These are phyloP conservation scores for Leccinum uliginosum DNA, from an alignment of 768 basidiomycete species.

Conservation along the genomic window DNA sequence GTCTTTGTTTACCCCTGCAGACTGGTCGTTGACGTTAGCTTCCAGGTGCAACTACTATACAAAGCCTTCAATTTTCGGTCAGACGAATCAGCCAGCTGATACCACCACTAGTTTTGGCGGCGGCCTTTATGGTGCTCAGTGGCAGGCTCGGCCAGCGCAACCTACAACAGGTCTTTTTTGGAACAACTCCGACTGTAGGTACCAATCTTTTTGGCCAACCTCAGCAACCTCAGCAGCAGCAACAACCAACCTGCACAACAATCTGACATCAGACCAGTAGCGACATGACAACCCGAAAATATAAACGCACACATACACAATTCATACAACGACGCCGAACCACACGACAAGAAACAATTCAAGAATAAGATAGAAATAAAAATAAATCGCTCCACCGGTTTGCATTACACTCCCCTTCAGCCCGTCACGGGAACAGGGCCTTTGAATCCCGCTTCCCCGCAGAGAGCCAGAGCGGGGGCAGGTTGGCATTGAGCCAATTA, in stretches of 20 bases:
- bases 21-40: not conserved
- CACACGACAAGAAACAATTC: not conserved
- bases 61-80: constrained; percentile 52
- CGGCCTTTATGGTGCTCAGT: constrained; percentile 26
- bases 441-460: not conserved
- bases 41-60: constrained; percentile 29
- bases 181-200: constrained; percentile 16
- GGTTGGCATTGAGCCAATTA: not conserved
- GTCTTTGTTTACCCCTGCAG: not conserved
- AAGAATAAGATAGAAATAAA: not conserved
- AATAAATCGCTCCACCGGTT: not conserved
- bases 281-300: not conserved
- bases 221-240: too few relatives aligned
- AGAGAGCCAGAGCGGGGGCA: not conserved
- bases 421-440: not conserved
- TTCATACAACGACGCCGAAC: not conserved
- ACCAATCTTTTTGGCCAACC: constrained; percentile 32
- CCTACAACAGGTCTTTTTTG: constrained; percentile 29
- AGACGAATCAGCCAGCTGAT: constrained; percentile 37
- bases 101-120: constrained; percentile 34
- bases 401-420: not conserved
- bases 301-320: not conserved
- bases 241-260: constrained; percentile 40
- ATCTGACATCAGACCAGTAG: not conserved
- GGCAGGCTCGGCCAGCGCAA: constrained; percentile 22